A percentile compares a stretch with the other conserved stretches of the same genome.
Conservation (phyloP, 2,329 filamentous ascomycete genomes). For the Exutisphaerella laricina region DNA sequence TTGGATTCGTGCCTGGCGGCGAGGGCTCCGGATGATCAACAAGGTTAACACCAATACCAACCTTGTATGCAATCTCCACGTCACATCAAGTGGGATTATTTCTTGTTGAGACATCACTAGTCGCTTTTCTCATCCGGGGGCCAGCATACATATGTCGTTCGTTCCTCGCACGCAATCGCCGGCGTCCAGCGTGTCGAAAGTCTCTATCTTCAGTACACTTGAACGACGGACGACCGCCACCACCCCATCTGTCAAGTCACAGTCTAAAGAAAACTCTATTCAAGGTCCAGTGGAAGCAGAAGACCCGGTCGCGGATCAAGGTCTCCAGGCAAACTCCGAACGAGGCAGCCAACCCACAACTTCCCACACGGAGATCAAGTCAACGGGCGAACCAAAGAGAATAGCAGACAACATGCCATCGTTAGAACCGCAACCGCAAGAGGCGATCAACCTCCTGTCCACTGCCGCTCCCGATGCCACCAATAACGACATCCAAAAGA, state of each 20-base stretch:
- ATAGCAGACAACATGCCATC: not conserved
- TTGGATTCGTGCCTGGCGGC: not conserved
- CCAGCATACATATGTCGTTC: slow-evolving; percentile 1
- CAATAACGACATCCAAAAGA: slow-evolving; percentile 6
- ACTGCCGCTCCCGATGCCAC: slow-evolving; percentile 6
- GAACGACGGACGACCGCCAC: not conserved
- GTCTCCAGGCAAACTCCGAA: not conserved
- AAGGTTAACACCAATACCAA: not conserved
- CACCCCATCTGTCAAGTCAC: not conserved
- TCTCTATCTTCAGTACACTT: slow-evolving; percentile 1
- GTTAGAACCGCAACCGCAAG: not conserved
- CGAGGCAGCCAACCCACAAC: no score
- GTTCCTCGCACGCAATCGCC: not conserved
- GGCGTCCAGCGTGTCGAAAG: not conserved
- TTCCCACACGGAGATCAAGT: no score
- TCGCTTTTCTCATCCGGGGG: no score
- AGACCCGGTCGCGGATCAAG: not conserved
- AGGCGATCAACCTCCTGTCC: not conserved
- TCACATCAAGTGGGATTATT: not conserved
- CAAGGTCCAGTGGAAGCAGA: not conserved
- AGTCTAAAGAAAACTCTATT: not conserved
- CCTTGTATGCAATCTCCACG: not conserved
- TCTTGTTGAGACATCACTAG: not conserved
- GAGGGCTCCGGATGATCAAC: not conserved
- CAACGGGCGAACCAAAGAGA: no score